Percentiles rank a stretch among this genome's conserved stretches.
phyloP scores from a whole-genome alignment of 495 filamentous ascomycete genomes.

The Talaromyces borbonicus region DNA sequence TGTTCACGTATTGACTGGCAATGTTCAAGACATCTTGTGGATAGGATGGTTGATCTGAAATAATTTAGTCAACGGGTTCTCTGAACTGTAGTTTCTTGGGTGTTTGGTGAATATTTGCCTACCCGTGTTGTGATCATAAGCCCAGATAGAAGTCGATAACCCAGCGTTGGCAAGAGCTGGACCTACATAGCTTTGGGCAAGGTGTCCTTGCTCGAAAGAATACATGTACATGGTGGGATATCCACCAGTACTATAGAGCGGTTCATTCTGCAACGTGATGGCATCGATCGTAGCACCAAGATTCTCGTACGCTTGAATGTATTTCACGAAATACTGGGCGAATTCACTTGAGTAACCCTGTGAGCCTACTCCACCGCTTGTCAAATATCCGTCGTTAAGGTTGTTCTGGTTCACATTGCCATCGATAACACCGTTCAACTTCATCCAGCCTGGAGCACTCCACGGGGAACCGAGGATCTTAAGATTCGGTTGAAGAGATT shows the following conservation, averaged over 20 bases:
- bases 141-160: conserved; percentile 38
- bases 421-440: conserved; percentile 40
- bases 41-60: conserved; percentile 28
- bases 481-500: conserved; percentile 13
- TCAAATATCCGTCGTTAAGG: conserved; percentile 30
- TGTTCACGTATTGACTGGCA: conserved; percentile 32
- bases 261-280: conserved; percentile 51
- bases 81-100: too few relatives aligned
- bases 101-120: too few relatives aligned
- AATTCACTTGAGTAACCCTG: conserved; percentile 25
- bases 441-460: conserved; percentile 51
- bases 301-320: conserved; percentile 39
- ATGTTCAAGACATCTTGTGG: conserved; percentile 37
- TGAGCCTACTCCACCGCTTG: not conserved
- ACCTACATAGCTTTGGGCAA: conserved; percentile 40
- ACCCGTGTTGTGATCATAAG: conserved; percentile 50
- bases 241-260: conserved; percentile 40
- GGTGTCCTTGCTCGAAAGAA: conserved; percentile 34
- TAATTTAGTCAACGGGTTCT: not conserved
- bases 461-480: conserved; percentile 43
- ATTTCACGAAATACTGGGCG: conserved; percentile 47
- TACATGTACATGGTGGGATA: conserved; percentile 46
- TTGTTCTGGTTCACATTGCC: conserved; percentile 40
- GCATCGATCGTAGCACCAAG: conserved; percentile 40
- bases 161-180: conserved; percentile 34